Evolutionary conservation across 2,329 filamentous ascomycete species (phyloP).

Genomic region (Neurospora sp.): DNA sequence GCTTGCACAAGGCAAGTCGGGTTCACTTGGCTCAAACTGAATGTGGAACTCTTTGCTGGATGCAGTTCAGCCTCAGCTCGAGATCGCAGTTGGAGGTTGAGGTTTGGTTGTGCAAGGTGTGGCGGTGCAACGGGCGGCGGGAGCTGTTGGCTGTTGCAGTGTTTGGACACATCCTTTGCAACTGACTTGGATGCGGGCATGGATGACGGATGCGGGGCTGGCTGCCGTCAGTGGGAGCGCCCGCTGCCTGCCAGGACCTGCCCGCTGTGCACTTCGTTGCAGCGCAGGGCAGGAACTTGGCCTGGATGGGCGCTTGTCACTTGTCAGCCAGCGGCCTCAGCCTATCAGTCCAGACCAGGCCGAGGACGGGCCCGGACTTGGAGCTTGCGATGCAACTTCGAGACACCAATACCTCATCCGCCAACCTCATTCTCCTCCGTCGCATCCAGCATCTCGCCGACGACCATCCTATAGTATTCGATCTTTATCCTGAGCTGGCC

Average conservation of each 20-base stretch:
- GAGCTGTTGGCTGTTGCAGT: neutral
- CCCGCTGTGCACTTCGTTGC: neutral
- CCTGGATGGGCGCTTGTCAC: neutral
- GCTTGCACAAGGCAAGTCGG: neutral
- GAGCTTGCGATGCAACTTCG: conserved; percentile 14
- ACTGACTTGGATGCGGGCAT: neutral
- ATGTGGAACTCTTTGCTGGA: neutral
- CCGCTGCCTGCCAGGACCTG: neutral
- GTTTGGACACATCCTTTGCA: neutral
- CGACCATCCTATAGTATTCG: conserved; percentile 1
- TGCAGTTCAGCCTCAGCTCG: neutral
- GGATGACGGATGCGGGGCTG: neutral
- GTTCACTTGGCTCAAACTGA: neutral
- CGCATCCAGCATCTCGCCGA: conserved; percentile 7
- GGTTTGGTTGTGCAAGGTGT: neutral
- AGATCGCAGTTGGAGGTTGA: neutral
- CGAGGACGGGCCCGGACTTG: neutral
- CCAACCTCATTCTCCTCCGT: conserved; percentile 7
- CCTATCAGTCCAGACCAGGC: neutral
- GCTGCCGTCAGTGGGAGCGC: neutral
- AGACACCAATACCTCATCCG: conserved; percentile 1
- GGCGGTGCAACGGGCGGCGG: neutral
- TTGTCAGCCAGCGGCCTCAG: conserved; percentile 1
- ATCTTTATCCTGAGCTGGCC: conserved; percentile 9
- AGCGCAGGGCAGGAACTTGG: neutral